Evolutionary conservation across 139 green algal genomes (phyloP), one percentile per base, ranked within the genome.

Genomic region (Tetradesmus lagerheimii): DNA sequence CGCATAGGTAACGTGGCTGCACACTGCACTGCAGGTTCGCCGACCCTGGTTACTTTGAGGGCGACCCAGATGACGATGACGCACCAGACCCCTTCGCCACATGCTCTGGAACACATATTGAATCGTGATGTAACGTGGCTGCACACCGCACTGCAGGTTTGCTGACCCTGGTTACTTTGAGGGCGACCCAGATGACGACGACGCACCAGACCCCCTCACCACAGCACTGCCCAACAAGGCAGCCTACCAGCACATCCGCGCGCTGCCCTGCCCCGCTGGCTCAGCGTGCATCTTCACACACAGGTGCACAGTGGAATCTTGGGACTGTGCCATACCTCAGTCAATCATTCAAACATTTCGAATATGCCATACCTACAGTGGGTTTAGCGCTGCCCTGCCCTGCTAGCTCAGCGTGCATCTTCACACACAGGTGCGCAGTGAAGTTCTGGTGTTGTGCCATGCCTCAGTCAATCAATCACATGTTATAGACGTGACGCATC

Each of bases 241-340:
- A 83, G 62, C 90, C 23, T 94, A 92, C 57, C 91, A 96, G 92
- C 75, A 94, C 83, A 92, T 96, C 9, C 87, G 92, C 0, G 94
- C 94, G 9, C 80, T 95, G 39, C 94, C 94, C 0, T 90, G 86
- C 18, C 76, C 88, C 12, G 80, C 90, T 0, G 94, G 94, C 2
- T 84, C 71, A 18, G 93, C 93, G 2, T 80, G 93, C 25, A 80
- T 95, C 2, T 96, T 96, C 93, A 95, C 92, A 38, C 94, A 96
- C 91, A 85, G 92, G 92, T 92, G 37, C 38, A 38, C 20, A 18
- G 45, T 12, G 45, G 11, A 12, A 9, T 57, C n/a, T n/a, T n/a
- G n/a, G n/a, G n/a, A n/a, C n/a, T n/a, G n/a, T n/a, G n/a, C n/a
- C n/a, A n/a, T n/a, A n/a, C n/a, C n/a, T n/a, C n/a, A n/a, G n/a